Evolutionary conservation across 345 rosid genomes (phyloP).

Genomic region (Ceriops decandra): DNA sequence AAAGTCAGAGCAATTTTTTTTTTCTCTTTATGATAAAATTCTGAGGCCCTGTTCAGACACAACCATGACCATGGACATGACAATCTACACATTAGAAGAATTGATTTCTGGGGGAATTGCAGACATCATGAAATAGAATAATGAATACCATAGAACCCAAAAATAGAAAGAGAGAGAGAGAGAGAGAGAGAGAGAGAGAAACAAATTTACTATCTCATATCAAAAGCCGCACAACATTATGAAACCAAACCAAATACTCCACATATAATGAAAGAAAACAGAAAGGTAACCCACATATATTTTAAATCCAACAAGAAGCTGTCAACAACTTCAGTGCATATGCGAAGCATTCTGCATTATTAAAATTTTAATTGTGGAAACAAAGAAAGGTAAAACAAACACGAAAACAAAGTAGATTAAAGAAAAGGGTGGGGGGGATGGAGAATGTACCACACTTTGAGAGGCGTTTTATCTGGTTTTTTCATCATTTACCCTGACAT

Average conservation of each 20-base stretch:
- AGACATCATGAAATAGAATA: neutral
- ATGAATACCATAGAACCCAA: neutral
- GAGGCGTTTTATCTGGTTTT: neutral
- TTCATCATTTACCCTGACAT: neutral
- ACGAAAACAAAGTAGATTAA: neutral
- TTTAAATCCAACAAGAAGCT: constrained; percentile 3
- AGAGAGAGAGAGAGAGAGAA: neutral
- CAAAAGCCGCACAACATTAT: neutral
- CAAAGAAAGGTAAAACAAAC: neutral
- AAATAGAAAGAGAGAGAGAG: neutral
- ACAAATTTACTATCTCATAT: neutral
- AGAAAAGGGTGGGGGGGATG: neutral
- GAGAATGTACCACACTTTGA: constrained; percentile 11
- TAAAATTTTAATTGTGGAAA: neutral
- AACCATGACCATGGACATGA: constrained; percentile 16
- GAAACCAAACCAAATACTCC: constrained; percentile 4
- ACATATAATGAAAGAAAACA: neutral
- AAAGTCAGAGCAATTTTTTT: no score
- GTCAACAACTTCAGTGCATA: constrained; percentile 15
- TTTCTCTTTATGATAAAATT: no score
- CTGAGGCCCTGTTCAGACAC: neutral
- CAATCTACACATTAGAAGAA: constrained; percentile 4
- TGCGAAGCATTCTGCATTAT: neutral
- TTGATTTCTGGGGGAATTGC: neutral
- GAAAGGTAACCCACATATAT: neutral